Evolutionary conservation across 345 rosid genomes (phyloP).

Genomic region (Draba incana): DNA sequence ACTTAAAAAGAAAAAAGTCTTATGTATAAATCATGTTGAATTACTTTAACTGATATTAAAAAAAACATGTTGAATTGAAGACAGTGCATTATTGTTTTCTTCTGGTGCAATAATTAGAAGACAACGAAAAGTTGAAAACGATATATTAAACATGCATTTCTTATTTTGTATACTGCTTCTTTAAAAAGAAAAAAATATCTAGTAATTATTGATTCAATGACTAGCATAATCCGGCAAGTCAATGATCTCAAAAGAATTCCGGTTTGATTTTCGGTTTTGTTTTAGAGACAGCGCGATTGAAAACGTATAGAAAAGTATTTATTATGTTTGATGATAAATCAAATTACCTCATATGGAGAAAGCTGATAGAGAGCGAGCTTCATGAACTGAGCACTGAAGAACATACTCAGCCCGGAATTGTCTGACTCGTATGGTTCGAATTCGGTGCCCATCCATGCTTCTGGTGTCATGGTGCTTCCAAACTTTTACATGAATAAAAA

Average conservation of each 20-base stretch:
- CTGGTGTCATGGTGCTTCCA: slow-evolving; percentile 19
- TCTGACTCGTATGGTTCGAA: slow-evolving; percentile 37
- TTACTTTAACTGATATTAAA: not conserved
- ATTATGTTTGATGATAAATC: not conserved
- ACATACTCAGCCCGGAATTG: slow-evolving; percentile 24
- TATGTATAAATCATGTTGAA: not conserved
- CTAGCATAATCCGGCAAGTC: not conserved
- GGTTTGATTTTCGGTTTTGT: not conserved
- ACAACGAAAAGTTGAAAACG: not conserved
- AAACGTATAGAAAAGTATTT: not conserved
- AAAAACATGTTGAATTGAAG: not conserved
- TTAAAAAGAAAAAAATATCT: not conserved
- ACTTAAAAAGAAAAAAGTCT: not conserved
- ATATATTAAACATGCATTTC: not conserved
- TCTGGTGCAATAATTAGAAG: slow-evolving; percentile 8
- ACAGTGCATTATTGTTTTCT: not conserved
- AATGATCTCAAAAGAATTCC: not conserved
- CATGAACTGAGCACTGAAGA: slow-evolving; percentile 39
- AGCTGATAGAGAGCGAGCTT: slow-evolving; percentile 37
- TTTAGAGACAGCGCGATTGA: not conserved
- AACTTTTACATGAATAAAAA: slow-evolving; percentile 14
- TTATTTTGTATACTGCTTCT: not conserved
- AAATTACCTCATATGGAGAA: slow-evolving; percentile 36
- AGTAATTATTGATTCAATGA: not conserved
- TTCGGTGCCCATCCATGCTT: slow-evolving; percentile 36